These are phyloP conservation scores for Arthrobotrys conoides DNA, from an alignment of 2,329 filamentous ascomycete species.

Conservation along the genomic window DNA sequence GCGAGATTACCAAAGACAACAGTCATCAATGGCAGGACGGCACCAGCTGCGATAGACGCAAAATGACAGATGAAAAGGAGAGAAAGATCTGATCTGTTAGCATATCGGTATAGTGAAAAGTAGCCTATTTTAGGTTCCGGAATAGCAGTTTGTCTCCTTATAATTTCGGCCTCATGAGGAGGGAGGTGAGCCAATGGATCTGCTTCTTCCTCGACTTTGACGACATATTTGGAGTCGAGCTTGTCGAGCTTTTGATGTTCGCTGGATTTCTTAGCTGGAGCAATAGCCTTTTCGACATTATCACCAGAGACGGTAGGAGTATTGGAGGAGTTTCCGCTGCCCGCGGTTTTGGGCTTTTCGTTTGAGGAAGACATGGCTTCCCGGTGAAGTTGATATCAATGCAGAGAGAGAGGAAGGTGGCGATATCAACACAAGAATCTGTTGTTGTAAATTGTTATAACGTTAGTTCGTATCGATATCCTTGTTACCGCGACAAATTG, in stretches of 20 bases:
- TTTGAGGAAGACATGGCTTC: conserved; percentile 49
- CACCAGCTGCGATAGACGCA: conserved; percentile 79
- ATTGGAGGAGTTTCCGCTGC: conserved; percentile 42
- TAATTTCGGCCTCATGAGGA: conserved; percentile 75
- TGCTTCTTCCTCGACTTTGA: conserved; percentile 67
- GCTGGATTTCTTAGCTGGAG: conserved; percentile 9
- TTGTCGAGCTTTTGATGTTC: conserved; percentile 48
- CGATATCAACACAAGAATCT: conserved; percentile 29
- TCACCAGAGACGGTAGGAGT: conserved; percentile 39
- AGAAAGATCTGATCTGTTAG: conserved; percentile 75
- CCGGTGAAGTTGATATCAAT: conserved; percentile 14
- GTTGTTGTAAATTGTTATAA: conserved; percentile 10
- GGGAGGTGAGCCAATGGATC: conserved; percentile 76
- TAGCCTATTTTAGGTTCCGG: conserved; percentile 77
- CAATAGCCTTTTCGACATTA: conserved; percentile 35
- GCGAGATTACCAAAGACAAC: conserved; percentile 84
- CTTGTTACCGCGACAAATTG: conserved; percentile 2
- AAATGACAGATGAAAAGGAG: conserved; percentile 76
- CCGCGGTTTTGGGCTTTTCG: conserved; percentile 44
- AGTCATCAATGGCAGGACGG: conserved; percentile 84
- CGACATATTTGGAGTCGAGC: conserved; percentile 63
- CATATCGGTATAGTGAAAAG: conserved; percentile 78
- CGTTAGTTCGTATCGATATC: conserved; percentile 19
- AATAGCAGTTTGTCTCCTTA: conserved; percentile 78
- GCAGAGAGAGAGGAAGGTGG: conserved; percentile 2